A percentile compares a stretch with the other conserved stretches of the same genome.
These are phyloP conservation scores for Malbranchea zuffiana DNA, from an alignment of 2,329 filamentous ascomycete genomes.

Conservation along the genomic window DNA sequence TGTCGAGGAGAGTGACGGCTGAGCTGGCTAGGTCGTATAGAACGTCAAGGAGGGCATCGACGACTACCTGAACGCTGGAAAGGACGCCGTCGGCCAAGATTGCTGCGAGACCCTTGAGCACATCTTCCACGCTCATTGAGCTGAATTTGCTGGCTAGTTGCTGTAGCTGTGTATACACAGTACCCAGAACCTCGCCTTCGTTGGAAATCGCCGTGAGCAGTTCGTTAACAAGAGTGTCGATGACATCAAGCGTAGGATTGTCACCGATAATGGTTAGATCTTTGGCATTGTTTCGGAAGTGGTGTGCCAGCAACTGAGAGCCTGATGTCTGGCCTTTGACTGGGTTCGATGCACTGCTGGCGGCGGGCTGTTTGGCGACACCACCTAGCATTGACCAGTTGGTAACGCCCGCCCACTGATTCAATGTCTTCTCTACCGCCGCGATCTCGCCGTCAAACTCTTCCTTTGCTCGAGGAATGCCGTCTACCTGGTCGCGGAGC, in stretches of 20 bases:
- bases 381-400: not conserved
- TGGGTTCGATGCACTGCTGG: not conserved
- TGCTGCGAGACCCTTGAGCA: not conserved
- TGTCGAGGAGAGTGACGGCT: not conserved
- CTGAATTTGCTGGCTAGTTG: not conserved
- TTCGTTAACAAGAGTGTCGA: too few species aligned
- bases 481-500: not conserved
- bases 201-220: not conserved
- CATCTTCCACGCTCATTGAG: not conserved
- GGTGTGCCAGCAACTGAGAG: not conserved
- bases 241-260: not conserved
- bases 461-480: not conserved
- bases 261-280: not conserved
- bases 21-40: not conserved
- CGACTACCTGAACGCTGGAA: not conserved
- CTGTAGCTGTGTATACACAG: not conserved
- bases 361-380: not conserved
- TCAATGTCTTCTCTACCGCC: not conserved
- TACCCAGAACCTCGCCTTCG: not conserved
- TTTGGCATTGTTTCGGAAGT: not conserved
- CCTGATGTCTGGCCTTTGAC: not conserved
- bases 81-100: not conserved
- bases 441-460: not conserved
- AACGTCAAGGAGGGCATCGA: not conserved
- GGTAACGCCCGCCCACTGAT: not conserved